phyloP scores from a whole-genome alignment of 805 yeast genomes.

The Dipodascus geniculatus region DNA sequence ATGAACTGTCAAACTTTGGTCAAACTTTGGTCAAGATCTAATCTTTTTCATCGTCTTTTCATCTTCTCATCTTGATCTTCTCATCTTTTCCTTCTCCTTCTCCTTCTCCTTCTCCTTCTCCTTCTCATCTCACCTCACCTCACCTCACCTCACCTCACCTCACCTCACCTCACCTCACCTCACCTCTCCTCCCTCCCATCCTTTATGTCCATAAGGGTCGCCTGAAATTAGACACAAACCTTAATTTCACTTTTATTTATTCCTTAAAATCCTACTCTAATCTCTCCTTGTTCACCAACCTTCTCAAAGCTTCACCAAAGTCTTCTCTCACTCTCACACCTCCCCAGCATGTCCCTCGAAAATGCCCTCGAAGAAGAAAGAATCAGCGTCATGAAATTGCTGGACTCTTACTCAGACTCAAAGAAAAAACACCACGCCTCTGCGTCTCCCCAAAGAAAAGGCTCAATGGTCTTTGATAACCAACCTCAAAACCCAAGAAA shows the following conservation, averaged over 20 bases:
- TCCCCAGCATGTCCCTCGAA: constrained; percentile 14
- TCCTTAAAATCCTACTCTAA: too few species aligned
- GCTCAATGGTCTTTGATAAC: too few species aligned
- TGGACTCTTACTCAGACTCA: constrained; percentile 4
- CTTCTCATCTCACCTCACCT: too few species aligned
- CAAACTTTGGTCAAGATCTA: too few species aligned
- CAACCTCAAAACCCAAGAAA: too few species aligned
- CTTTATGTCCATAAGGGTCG: too few species aligned
- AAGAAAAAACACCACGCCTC: background rate
- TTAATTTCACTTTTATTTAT: background rate
- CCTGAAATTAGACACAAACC: background rate
- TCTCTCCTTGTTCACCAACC: too few species aligned
- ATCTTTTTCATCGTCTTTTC: too few species aligned
- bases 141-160: background rate
- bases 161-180: background rate
- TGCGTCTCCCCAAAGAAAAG: background rate
- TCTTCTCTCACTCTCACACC: background rate
- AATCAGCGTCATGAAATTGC: constrained; percentile 10
- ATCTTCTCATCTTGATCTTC: too few species aligned
- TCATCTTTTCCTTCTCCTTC: too few species aligned
- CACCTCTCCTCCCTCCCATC: background rate
- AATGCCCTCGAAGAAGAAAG: constrained; percentile 20
- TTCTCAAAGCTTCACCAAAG: background rate
- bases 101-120: too few species aligned
- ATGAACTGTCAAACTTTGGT: too few species aligned